Base-by-base conservation (phyloP, 2,329 filamentous ascomycete species). In the Cercospora canescens region DNA sequence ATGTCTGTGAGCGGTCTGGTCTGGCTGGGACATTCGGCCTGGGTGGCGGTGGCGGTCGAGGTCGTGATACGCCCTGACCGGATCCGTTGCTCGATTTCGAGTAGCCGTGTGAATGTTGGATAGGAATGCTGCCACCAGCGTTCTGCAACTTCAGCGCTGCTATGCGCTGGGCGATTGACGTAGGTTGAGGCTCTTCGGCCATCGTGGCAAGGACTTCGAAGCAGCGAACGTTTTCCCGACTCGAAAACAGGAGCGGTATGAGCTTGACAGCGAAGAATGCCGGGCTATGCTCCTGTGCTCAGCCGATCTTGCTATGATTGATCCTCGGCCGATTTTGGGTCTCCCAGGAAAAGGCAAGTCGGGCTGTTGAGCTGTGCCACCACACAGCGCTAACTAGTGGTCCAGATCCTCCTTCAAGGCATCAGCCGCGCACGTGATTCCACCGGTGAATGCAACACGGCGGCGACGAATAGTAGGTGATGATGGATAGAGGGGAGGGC, bases 81-180 rank as follows among this genome's bases (percentile, higher is more conserved):
- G 68, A 63, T 11, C 65, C 70, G 62, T 71, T 72, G 48, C 68
- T 68, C 11, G 68, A 50, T 41, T 71, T 66, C 8, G 55, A 41
- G 37, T 66, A 50, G 21, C 55, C 75, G 6, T 76, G 71, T 30
- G 81, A 77, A 56, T 77, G 72, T 4, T 73, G 69, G 35, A 71
- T 71, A 16, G 80, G 79, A 7, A 76, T 69, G 8, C 75, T 57
- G 8, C 77, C 78, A 16, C 82, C 80, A 67, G 48, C 48, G 48
- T 83, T 78, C 52, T 82, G 78, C 45, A 84, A 75, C 68, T 84
- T 82, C 60, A 84, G 72, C 2, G 80, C 79, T 2, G 82, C 82
- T 63, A 84, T 84, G 65, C 82, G 81, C 56, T 80, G 78, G 67
- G 79, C 79, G 71, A 84, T 81, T 21, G 80, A 79, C 35, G 66